phyloP scores from a whole-genome alignment of 1,139 yeast genomes.

The Pichiaceae sp. region DNA sequence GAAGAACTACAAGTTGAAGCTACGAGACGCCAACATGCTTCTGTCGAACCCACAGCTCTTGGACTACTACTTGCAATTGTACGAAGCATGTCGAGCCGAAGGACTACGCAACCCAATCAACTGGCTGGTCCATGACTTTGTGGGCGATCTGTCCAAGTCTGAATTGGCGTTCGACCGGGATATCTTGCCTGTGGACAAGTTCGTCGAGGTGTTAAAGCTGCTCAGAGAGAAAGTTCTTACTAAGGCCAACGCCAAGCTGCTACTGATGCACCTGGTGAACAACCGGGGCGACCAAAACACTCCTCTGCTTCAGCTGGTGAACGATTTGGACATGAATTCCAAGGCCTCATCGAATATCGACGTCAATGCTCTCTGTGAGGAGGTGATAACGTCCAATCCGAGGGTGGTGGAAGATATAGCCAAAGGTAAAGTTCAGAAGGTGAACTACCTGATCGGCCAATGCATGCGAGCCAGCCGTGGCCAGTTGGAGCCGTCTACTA shows the following conservation, averaged over 20 bases:
- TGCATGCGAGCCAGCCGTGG: conserved; percentile 80
- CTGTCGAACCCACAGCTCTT: conserved; percentile 41
- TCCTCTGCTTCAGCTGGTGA: conserved; percentile 43
- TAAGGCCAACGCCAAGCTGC: conserved; percentile 55
- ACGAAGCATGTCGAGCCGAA: conserved; percentile 12
- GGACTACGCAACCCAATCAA: conserved; percentile 44
- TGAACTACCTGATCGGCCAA: conserved; percentile 74
- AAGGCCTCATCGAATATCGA: conserved; percentile 26
- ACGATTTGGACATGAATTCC: conserved; percentile 18
- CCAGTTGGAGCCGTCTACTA: conserved; percentile 38
- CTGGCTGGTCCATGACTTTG: conserved; percentile 78
- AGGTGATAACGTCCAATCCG: conserved; percentile 38
- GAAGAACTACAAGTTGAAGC: conserved; percentile 38
- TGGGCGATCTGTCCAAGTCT: conserved; percentile 59
- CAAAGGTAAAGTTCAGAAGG: conserved; percentile 45
- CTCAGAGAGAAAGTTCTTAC: conserved; percentile 33
- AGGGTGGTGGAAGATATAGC: conserved; percentile 50
- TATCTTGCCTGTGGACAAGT: conserved; percentile 28
- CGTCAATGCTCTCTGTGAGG: conserved; percentile 40
- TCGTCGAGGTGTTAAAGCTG: conserved; percentile 36
- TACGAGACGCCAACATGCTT: conserved; percentile 66
- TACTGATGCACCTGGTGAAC: conserved; percentile 52
- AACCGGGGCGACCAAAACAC: conserved; percentile 28
- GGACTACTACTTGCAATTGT: conserved; percentile 44
- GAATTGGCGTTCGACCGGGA: conserved; percentile 31